A percentile compares a stretch with the other conserved stretches of the same genome.
These are phyloP conservation scores for Chloroidium sp. DNA, from an alignment of 163 green algal genomes.

Conservation along the genomic window DNA sequence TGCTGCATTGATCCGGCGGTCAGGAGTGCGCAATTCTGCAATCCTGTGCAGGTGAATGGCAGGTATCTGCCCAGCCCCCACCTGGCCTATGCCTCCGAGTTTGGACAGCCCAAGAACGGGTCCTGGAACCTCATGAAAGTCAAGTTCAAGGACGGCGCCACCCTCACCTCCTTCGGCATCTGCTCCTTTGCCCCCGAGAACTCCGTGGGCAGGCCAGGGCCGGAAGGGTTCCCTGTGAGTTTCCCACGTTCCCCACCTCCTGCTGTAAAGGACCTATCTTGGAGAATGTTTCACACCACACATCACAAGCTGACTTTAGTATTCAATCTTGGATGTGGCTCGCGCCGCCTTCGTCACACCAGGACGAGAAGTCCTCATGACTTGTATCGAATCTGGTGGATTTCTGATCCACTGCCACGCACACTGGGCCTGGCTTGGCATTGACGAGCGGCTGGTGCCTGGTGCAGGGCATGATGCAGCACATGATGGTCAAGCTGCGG, in stretches of 20 bases:
- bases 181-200: slow-evolving; percentile 8
- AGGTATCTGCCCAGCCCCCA: slow-evolving; percentile 10
- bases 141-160: slow-evolving; percentile 7
- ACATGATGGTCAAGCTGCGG: not conserved
- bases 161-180: slow-evolving; percentile 14
- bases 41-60: slow-evolving; percentile 1
- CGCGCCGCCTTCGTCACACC: too few relatives aligned
- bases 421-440: not conserved
- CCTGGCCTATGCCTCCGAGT: slow-evolving; percentile 8
- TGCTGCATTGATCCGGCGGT: not conserved
- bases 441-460: not conserved
- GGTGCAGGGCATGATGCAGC: slow-evolving; percentile 3
- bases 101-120: not conserved
- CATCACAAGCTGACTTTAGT: too few relatives aligned
- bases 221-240: not conserved
- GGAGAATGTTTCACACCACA: not conserved
- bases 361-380: not conserved
- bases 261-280: not conserved
- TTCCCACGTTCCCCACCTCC: not conserved
- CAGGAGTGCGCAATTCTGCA: too few relatives aligned
- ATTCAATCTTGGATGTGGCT: too few relatives aligned
- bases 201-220: not conserved
- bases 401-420: not conserved
- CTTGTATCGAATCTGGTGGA: not conserved
- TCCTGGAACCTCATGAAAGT: slow-evolving; percentile 9